Evolutionary conservation across 495 filamentous ascomycete species (phyloP), one percentile per base, ranked within the genome.

Genomic region (Immersiella caudata): DNA sequence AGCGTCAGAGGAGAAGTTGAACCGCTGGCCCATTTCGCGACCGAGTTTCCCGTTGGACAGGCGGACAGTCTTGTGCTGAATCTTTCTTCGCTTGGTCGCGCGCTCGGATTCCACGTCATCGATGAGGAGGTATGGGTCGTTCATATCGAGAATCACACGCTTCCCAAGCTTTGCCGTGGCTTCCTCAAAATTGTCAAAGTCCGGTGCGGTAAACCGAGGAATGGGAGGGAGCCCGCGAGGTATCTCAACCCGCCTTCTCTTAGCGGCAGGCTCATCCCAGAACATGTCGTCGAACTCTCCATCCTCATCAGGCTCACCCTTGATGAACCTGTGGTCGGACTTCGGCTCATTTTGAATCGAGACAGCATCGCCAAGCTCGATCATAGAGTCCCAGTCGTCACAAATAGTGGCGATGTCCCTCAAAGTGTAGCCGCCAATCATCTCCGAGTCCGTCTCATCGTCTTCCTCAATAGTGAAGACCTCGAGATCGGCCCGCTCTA

Each of bases 1-100:
- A 55, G 93, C 89, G 72, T 99, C 95, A 66, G 97, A 97, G 27
- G 94, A 97, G 59, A 97, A 91, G 76, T 98, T 97, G 84, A 96
- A 98, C 24, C 93, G 86, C 68, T 89, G 85, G 26, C 83, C 86
- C n/a, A 96, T 78, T 58, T 87, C 82, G 27, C 84, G 86, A 22
- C 83, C 83, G 18, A 88, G 73, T 35, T 81, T 80, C 11, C 85
- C 84, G 54, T 82, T 85, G 11, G 80, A 82, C 76, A 86, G 80
- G 24, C 87, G 83, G 63, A 85, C 86, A 60, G 83, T 76, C 69
- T 81, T 83, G 67, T 79, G 78, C 55, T 80, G 77, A 6, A 76
- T 52, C 67, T 79, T 82, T 18, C 77, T 76, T 9, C 79, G 73
- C 50, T 85, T 79, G n/a, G 84, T 69, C 2, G 84, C 83, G 22